Evolutionary conservation across 768 basidiomycete genomes (phyloP).

Genomic region (Favolaschia claudopus): DNA sequence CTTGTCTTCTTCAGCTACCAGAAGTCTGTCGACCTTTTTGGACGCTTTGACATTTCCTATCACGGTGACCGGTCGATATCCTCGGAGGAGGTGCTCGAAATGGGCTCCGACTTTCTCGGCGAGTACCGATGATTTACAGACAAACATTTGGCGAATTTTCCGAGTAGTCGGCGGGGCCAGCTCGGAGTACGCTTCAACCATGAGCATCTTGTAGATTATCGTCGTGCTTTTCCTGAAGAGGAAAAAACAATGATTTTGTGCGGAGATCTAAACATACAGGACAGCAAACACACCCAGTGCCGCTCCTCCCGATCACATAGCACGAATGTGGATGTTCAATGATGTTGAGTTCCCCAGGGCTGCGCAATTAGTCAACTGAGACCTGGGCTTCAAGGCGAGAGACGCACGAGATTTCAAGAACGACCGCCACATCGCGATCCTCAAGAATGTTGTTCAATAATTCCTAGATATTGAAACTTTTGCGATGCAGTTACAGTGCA

Average conservation of each 20-base stretch:
- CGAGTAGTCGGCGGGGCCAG: background rate
- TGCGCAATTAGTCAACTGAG: background rate
- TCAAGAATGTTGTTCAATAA: conserved; percentile 20
- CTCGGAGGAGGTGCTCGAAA: conserved; percentile 43
- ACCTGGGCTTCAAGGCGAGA: background rate
- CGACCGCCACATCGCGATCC: conserved; percentile 25
- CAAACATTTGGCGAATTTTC: conserved; percentile 58
- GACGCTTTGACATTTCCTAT: background rate
- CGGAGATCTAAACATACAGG: background rate
- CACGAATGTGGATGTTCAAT: conserved; percentile 51
- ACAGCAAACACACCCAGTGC: conserved; percentile 52
- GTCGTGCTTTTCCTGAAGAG: conserved; percentile 12
- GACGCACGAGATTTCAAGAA: conserved; percentile 27
- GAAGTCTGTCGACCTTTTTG: background rate
- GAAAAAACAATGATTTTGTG: background rate
- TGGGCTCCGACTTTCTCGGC: conserved; percentile 59
- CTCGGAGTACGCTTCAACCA: conserved; percentile 9
- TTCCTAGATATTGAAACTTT: background rate
- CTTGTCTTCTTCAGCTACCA: background rate
- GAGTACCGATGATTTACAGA: conserved; percentile 57
- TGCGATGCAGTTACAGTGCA: background rate
- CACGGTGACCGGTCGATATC: conserved; percentile 14
- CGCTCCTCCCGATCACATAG: conserved; percentile 57
- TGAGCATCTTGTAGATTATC: conserved; percentile 14
- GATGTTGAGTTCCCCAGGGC: conserved; percentile 44